Base-by-base conservation (phyloP, 2,329 filamentous ascomycete genomes). In the Botryotinia narcissicola region DNA sequence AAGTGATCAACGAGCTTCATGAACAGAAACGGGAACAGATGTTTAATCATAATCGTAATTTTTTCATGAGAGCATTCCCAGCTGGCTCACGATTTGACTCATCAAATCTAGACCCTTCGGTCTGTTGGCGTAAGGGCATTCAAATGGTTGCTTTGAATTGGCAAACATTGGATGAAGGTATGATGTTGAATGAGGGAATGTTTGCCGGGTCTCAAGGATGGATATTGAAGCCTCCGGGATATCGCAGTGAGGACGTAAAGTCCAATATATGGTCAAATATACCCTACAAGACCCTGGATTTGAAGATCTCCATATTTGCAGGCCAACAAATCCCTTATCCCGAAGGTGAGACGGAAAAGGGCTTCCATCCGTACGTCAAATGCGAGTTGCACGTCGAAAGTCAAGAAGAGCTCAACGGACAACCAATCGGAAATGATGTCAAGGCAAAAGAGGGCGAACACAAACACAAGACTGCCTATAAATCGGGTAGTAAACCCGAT, bases 181-280 rank as follows among this genome's bases (percentile, higher is more conserved):
- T 97, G 91, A 98, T 98, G 95, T 87, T 97, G 22, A 98, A 98
- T 80, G 91, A 96, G 80, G 95, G 90, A 78, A 96, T 97, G 93
- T 97, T 97, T 82, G 88, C 90, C 2, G 92, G 90, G 16, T 92
- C 93, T 69, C 85, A 88, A 60, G 95, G 95, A 59, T 98, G 93
- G 93, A 89, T 95, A 3, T 86, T 96, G 75, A 98, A 98, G 82
- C 94, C 95, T 0, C 81, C 86, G 46, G 91, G 91, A 25, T 96
- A 94, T 81, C 91, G 90, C 74, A 85, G 72, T 42, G 67, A 64
- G 48, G 72, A 73, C 61, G 66, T n/a, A 46, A 64, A 59, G 35
- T 61, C 84, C 40, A 78, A 80, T 46, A 35, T 72, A 20, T 73
- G 74, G 42, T 78, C 78, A 66, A 73, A 76, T 61, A 80, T 80